Evolutionary conservation across 108 stramenopile species (phyloP).

Genomic region (Discostella stelligeroides): DNA sequence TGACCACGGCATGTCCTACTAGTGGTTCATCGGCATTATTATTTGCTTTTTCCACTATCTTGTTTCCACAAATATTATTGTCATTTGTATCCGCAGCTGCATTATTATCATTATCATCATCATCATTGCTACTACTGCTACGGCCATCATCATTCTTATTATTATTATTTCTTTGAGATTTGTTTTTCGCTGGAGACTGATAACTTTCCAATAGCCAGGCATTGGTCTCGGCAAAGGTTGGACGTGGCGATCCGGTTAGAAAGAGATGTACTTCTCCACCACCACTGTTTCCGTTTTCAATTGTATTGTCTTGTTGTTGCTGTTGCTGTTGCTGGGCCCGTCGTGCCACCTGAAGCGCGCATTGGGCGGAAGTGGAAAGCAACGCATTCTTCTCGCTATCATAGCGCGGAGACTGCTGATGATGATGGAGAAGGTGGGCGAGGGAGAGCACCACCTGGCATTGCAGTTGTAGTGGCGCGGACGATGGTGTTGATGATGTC

Average conservation of each 20-base stretch:
- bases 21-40: slow-evolving; percentile 33
- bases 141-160: neutral
- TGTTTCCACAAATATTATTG: too few relatives aligned
- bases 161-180: neutral
- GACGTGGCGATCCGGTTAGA: slow-evolving; percentile 41
- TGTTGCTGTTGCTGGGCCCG: too few relatives aligned
- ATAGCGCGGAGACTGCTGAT: slow-evolving; percentile 31
- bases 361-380: slow-evolving; percentile 12
- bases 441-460: slow-evolving; percentile 30
- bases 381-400: slow-evolving; percentile 33
- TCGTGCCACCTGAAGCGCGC: neutral
- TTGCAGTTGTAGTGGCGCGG: too few relatives aligned
- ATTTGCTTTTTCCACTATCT: neutral
- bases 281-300: neutral
- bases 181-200: neutral
- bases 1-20: slow-evolving; percentile 40
- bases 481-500: neutral
- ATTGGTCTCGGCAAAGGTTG: slow-evolving; percentile 53
- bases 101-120: neutral
- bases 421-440: slow-evolving; percentile 35
- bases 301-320: too few relatives aligned
- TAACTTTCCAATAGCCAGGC: slow-evolving; percentile 42
- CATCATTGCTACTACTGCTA: too few relatives aligned
- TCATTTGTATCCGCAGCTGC: too few relatives aligned
- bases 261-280: slow-evolving; percentile 32